phyloP scores from a whole-genome alignment of 1,284 basidiomycete genomes.

The Fomitopsis palustris region DNA sequence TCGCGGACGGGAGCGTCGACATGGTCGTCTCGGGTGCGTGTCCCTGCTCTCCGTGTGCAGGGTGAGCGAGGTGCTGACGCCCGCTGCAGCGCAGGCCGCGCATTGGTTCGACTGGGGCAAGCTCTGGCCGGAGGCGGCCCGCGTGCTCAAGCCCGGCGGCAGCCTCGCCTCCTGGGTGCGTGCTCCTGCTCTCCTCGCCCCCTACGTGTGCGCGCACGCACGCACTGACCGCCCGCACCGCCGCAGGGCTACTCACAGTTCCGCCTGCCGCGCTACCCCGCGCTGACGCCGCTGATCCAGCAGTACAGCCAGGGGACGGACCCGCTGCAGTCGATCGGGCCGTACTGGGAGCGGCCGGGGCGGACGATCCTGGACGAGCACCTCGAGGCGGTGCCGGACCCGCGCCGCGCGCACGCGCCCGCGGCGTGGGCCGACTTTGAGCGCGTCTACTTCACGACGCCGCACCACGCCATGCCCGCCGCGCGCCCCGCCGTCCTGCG shows the following conservation, averaged over 20 bases:
- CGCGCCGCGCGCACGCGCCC: conserved; percentile 33
- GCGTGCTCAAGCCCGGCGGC: conserved; percentile 65
- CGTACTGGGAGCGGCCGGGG: conserved; percentile 81
- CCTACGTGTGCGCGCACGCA: too few relatives aligned
- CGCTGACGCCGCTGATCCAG: conserved; percentile 56
- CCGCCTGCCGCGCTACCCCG: conserved; percentile 58
- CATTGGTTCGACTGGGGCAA: conserved; percentile 85
- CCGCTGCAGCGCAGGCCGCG: conserved; percentile 65
- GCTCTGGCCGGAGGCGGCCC: conserved; percentile 67
- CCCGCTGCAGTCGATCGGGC: conserved; percentile 54
- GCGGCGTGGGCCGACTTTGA: conserved; percentile 39
- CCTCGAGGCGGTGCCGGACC: conserved; percentile 65
- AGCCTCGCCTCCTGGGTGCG: conserved; percentile 79
- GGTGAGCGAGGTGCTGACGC: not conserved
- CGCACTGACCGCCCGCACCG: not conserved
- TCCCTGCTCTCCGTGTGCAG: not conserved
- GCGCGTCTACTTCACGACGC: conserved; percentile 47
- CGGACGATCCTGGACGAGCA: conserved; percentile 72
- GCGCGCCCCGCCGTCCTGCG: conserved; percentile 54
- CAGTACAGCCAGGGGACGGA: conserved; percentile 58
- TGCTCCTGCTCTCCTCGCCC: too few relatives aligned
- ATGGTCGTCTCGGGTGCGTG: conserved; percentile 67
- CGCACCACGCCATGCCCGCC: conserved; percentile 39
- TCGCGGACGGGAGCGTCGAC: conserved; percentile 62
- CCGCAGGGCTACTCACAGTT: conserved; percentile 77